Evolutionary conservation across 2,329 filamentous ascomycete species (phyloP), one percentile per base, ranked within the genome.

Genomic region (Trichoderma koningii): DNA sequence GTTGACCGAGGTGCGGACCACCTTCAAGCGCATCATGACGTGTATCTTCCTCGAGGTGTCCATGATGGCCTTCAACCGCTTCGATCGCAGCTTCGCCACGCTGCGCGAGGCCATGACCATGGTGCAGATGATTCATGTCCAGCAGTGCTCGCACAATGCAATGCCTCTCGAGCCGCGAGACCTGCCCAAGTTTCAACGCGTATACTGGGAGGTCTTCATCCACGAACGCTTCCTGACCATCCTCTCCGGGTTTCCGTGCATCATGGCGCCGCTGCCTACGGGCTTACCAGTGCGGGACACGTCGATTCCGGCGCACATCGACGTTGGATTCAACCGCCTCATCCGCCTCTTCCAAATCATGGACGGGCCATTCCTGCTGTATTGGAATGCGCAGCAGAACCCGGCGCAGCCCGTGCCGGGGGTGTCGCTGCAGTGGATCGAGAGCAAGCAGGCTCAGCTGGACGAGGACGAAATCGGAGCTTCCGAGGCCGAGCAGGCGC

Each of bases 11-110:
- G 72, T 77, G 14, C 76, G 75, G 2, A 74, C 78, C 5, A 79
- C 77, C 0, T 75, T 82, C 26, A 76, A 79, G 61, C 75, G 79
- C 56, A 78, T 81, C 26, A 81, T 83, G 77, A 80, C 80, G 28
- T 80, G 77, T 28, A 73, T 84, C 55, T 84, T 82, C 68, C 77
- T 83, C 47, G 80, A 84, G 67, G 83, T 83, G 64, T 80, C 78
- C 70, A 75, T 82, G 59, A 80, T 83, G 77, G 78, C 77, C 6
- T 76, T 83, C 26, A 77, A 79, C 52, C 77, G 79, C 30, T 76
- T 76, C 64, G 81, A 84, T 61, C 76, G 80, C 42, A 79, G 80
- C 6, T 81, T 83, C 52, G 74, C 78, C 69, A 78, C 81, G 61
- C 77, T 85, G 52, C 77, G 81, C 5, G 82, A 85, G 67, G 79